Conservation (phyloP, 2,329 filamentous ascomycete genomes). For the Coniochaeta sp. region DNA sequence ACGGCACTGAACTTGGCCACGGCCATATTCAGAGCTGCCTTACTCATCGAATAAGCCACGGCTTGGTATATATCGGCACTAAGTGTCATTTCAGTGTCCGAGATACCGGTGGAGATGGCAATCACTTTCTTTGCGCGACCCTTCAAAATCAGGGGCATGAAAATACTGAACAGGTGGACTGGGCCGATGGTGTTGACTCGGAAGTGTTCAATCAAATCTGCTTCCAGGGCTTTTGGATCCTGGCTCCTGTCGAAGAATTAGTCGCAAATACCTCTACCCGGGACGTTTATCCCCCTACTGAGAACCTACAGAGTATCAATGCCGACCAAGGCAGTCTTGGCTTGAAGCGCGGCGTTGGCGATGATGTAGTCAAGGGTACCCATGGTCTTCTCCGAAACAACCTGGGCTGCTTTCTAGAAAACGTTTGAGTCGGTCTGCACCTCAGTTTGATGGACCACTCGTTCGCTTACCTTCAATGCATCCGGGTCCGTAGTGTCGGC, state of each 20-base stretch:
- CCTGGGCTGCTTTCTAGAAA: slow-evolving; percentile 2
- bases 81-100: slow-evolving; percentile 35
- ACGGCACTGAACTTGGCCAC: slow-evolving; percentile 45
- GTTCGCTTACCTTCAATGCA: slow-evolving; percentile 1
- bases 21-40: slow-evolving; percentile 45
- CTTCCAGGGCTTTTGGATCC: slow-evolving; percentile 2
- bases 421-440: neutral
- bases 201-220: slow-evolving; percentile 16
- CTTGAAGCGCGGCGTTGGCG: slow-evolving; percentile 3
- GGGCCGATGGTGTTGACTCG: slow-evolving; percentile 43
- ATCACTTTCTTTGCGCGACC: slow-evolving; percentile 46
- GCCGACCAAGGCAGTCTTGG: slow-evolving; percentile 2
- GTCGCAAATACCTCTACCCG: neutral
- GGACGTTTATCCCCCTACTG: neutral
- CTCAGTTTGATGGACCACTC: neutral
- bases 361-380: slow-evolving; percentile 2
- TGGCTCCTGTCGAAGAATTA: neutral
- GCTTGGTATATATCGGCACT: slow-evolving; percentile 24
- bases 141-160: slow-evolving; percentile 43
- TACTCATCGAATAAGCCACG: slow-evolving; percentile 37
- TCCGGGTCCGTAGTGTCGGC: slow-evolving; percentile 2
- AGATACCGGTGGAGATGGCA: slow-evolving; percentile 37
- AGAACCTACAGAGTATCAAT: slow-evolving; percentile 3
- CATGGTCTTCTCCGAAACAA: slow-evolving; percentile 1
- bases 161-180: slow-evolving; percentile 44